Base-by-base conservation (phyloP, 129 eudicot genomes). In the Scalesia atractyloides region DNA sequence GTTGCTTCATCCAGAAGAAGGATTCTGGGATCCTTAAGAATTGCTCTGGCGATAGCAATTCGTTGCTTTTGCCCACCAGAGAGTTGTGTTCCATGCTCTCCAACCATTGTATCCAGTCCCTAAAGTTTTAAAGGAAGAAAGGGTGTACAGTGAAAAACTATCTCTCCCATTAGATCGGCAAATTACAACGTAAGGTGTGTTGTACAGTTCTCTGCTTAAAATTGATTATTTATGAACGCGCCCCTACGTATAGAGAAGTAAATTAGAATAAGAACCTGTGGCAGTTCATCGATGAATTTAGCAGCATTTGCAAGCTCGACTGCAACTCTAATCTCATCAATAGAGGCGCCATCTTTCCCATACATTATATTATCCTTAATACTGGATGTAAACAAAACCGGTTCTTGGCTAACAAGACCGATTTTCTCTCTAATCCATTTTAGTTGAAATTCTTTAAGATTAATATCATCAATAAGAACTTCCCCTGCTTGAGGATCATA, bases 331-430 rank as follows among this genome's bases (percentile, higher is more conserved):
- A 91, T 87, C 70, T 88, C 92, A 18, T 87, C 97, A 14, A 8
- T 19, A 16, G 95, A 77, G 7, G 91, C 95, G 52, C 86, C 89
- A n/a, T 82, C 82, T 70, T 86, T 91, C 17, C 95, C 97, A 9
- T 91, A 91, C 33, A 87, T 83, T 19, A 91, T 91, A 66, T 91
- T 87, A 15, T 91, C 97, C 88, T 77, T 91, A 16, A 91, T 87
- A 83, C 91, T 91, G 30, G 86, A 80, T 33, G 97, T 69, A 82
- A 91, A 91, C 69, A 91, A 78, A 51, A 87, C 91, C 0, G 95
- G 97, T 76, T 91, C 97, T 85, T 91, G 97, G 84, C 97, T 87
- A 51, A 91, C 97, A 57, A 91, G 97, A 73, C 95, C 91, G 13
- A 91, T 88, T 76, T 91, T 88, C 64, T 82, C 69, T 70, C 97